Evolutionary conservation across 164 flowering plant species (phyloP).

Genomic region (Vitis rotundifolia): DNA sequence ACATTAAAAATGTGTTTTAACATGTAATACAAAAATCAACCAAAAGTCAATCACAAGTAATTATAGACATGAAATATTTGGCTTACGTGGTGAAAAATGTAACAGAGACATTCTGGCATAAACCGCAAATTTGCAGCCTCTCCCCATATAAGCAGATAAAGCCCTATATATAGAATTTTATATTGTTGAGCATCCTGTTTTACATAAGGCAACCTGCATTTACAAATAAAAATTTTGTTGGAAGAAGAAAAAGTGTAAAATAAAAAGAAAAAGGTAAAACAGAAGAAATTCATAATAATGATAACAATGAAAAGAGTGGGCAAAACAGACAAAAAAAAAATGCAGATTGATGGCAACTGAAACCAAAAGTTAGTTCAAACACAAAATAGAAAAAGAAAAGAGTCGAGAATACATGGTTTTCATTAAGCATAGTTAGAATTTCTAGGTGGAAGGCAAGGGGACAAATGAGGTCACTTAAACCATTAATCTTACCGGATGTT

Average conservation of each 20-base stretch:
- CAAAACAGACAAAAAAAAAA: background rate
- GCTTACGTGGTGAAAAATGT: constrained; percentile 94
- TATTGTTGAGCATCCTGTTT: constrained; percentile 78
- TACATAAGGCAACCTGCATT: constrained; percentile 69
- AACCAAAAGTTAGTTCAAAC: too few relatives aligned
- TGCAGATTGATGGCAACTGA: background rate
- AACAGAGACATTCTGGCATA: constrained; percentile 97
- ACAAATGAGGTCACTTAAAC: background rate
- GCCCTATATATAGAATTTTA: constrained; percentile 75
- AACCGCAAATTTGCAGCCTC: constrained; percentile 95
- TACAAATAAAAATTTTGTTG: background rate
- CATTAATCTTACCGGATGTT: constrained; percentile 61
- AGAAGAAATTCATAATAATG: background rate
- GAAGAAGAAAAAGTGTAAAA: background rate
- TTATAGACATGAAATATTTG: constrained; percentile 9
- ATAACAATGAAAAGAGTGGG: background rate
- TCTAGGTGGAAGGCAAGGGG: constrained; percentile 1
- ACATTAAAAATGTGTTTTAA: too few relatives aligned
- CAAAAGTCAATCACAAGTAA: background rate
- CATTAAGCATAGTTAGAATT: background rate
- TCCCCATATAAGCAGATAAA: constrained; percentile 97
- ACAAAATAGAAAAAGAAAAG: background rate
- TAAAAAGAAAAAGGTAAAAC: background rate
- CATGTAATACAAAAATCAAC: background rate
- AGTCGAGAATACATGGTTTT: background rate